Percentiles rank a stretch among this genome's conserved stretches.
These are phyloP conservation scores for Brassica hybrid DNA, from an alignment of 441 rosid genomes.

Conservation along the genomic window DNA sequence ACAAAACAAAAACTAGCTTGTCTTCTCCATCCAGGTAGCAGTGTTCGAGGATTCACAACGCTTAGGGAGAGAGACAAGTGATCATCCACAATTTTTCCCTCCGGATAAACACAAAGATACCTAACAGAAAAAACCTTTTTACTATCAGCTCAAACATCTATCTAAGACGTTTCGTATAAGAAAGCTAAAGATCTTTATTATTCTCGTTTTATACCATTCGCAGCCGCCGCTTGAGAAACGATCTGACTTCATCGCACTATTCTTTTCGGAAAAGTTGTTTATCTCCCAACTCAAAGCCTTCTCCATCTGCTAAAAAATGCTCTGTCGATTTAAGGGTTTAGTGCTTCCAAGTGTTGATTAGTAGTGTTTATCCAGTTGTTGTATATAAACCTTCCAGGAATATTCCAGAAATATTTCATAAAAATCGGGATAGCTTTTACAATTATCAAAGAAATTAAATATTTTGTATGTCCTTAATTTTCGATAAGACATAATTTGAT, in stretches of 20 bases:
- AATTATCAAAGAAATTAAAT: not conserved
- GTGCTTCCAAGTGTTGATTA: too few species aligned
- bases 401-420: not conserved
- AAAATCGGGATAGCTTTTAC: not conserved
- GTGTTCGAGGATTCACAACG: not conserved
- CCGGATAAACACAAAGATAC: conserved; percentile 8
- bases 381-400: not conserved
- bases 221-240: conserved; percentile 3
- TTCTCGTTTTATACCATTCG: conserved; percentile 18
- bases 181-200: conserved; percentile 4
- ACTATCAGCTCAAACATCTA: not conserved
- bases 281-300: conserved; percentile 14
- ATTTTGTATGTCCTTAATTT: not conserved
- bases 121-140: conserved; percentile 10
- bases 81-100: not conserved
- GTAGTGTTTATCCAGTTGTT: not conserved
- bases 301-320: not conserved
- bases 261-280: conserved; percentile 21
- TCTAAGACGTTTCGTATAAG: not conserved
- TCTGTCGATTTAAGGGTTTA: too few species aligned
- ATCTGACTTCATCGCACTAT: not conserved
- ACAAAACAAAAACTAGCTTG: not conserved
- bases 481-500: not conserved
- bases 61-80: conserved; percentile 6
- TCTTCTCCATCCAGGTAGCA: conserved; percentile 22